Conservation (phyloP, 2,329 filamentous ascomycete species). For the Colletotrichum musicola region DNA sequence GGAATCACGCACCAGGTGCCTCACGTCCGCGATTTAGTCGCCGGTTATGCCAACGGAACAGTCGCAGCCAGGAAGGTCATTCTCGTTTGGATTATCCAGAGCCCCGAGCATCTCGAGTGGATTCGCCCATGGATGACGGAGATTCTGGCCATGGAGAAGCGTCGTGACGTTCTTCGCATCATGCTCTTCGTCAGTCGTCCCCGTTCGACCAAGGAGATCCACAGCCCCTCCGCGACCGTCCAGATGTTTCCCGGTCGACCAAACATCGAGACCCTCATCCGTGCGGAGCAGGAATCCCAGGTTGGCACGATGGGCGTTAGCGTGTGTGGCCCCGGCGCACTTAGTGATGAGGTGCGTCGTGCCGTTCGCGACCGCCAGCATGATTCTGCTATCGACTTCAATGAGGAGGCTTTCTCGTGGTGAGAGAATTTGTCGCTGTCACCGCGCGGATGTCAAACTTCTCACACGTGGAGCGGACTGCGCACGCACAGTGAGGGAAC, state of each 20-base stretch:
- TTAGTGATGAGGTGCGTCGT: conserved; percentile 80
- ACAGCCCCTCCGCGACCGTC: conserved; percentile 81
- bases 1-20: conserved; percentile 85
- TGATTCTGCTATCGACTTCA: conserved; percentile 78
- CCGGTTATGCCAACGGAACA: conserved; percentile 75
- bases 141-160: conserved; percentile 80
- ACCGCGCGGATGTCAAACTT: no score
- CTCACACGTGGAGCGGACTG: no score
- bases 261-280: conserved; percentile 78
- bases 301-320: conserved; percentile 80
- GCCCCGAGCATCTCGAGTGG: conserved; percentile 85
- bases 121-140: conserved; percentile 87
- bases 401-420: conserved; percentile 82
- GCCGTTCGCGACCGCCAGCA: conserved; percentile 75
- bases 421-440: conserved; percentile 45
- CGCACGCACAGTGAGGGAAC: background rate
- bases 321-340: conserved; percentile 79
- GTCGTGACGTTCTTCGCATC: conserved; percentile 80
- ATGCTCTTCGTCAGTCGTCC: conserved; percentile 83
- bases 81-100: conserved; percentile 84
- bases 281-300: conserved; percentile 80
- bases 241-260: conserved; percentile 88
- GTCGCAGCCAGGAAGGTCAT: conserved; percentile 79
- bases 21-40: conserved; percentile 79
- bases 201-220: conserved; percentile 82